Percentiles rank a stretch among this genome's conserved stretches.
phyloP scores from a whole-genome alignment of 306 rosid species.

The Corylus americana region DNA sequence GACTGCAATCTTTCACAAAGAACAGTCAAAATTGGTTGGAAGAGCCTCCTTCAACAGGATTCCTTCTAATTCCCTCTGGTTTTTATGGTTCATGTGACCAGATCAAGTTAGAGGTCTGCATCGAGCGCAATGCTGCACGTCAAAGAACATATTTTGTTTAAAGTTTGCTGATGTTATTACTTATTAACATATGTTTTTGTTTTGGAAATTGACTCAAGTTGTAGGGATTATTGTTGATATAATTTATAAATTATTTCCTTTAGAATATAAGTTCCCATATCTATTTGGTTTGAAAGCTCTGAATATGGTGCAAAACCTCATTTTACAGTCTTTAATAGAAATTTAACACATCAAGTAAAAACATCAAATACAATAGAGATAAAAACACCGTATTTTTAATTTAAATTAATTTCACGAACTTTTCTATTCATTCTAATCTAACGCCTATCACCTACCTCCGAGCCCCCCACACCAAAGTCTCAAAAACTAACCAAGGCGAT shows the following conservation, averaged over 20 bases:
- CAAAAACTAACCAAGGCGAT: no score
- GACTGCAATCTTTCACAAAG: conserved; percentile 42
- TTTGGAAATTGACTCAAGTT: neutral
- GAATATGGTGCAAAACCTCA: no score
- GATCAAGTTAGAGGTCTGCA: conserved; percentile 50
- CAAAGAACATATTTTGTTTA: neutral
- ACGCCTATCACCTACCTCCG: no score
- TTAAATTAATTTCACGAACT: no score
- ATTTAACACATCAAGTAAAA: no score
- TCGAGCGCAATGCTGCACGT: conserved; percentile 20
- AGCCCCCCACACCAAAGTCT: no score
- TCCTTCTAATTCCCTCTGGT: conserved; percentile 49
- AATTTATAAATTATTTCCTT: neutral
- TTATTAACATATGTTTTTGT: neutral
- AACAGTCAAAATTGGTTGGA: conserved; percentile 28
- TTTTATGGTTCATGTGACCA: conserved; percentile 30
- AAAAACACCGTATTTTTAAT: no score
- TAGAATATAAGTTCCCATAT: neutral
- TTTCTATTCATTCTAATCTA: no score
- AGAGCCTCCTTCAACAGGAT: conserved; percentile 25
- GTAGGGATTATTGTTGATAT: neutral
- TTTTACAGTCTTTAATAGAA: no score
- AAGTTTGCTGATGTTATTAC: conserved; percentile 1
- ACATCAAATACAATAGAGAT: no score
- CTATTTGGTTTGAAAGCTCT: neutral